Percentiles rank a stretch among this genome's conserved stretches.
Evolutionary conservation across 2,329 filamentous ascomycete genomes (phyloP).

Genomic region (Alternaria sp.): DNA sequence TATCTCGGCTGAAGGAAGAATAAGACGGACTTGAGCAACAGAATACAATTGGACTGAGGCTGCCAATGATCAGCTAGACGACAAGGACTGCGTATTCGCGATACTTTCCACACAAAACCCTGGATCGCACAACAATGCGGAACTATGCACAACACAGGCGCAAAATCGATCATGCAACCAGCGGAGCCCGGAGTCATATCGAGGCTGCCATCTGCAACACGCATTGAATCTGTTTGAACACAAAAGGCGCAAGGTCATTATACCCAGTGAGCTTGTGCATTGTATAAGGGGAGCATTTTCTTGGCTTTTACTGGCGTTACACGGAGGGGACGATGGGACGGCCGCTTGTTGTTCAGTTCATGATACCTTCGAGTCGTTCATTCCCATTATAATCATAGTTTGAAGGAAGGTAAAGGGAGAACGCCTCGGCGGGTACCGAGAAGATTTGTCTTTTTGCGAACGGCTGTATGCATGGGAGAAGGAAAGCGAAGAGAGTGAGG

Average conservation of each 20-base stretch:
- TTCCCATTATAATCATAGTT: constrained; percentile 10
- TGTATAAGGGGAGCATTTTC: constrained; percentile 1
- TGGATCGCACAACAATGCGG: not conserved
- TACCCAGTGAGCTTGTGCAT: constrained; percentile 13
- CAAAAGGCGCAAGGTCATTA: constrained; percentile 15
- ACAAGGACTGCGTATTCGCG: not conserved
- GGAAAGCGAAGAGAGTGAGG: not conserved
- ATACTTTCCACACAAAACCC: not conserved
- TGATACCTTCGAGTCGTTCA: constrained; percentile 17
- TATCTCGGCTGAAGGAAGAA: not conserved
- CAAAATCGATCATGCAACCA: not conserved
- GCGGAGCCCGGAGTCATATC: not conserved
- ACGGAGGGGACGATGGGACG: constrained; percentile 5
- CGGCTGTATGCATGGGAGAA: not conserved
- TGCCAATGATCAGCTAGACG: not conserved
- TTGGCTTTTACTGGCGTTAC: constrained; percentile 3
- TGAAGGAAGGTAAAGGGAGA: not conserved
- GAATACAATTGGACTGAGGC: not conserved
- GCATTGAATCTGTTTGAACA: constrained; percentile 15
- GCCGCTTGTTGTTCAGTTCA: constrained; percentile 6
- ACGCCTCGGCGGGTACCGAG: constrained; percentile 5
- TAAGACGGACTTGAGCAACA: not conserved
- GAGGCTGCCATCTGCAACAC: constrained; percentile 5
- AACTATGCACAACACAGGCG: not conserved
- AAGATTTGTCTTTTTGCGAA: not conserved